Percentiles rank a stretch among this genome's conserved stretches.
These are phyloP conservation scores for Populus hybrid DNA, from an alignment of 441 rosid genomes.

Conservation along the genomic window DNA sequence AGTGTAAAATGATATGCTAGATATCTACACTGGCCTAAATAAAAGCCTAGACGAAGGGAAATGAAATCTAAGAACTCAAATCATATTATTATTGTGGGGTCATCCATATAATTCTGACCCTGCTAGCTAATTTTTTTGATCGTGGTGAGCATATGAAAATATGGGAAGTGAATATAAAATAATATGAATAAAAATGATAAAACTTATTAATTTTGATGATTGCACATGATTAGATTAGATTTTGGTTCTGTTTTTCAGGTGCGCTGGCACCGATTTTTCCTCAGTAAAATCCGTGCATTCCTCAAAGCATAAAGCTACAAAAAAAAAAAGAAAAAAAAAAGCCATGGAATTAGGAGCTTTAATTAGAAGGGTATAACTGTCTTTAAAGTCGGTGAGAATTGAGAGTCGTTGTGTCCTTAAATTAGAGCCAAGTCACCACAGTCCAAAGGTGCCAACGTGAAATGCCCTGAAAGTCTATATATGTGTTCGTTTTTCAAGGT, in stretches of 20 bases:
- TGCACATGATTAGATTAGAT: constrained; percentile 34
- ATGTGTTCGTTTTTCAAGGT: constrained; percentile 14
- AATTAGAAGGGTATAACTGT: constrained; percentile 8
- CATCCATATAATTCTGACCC: neutral
- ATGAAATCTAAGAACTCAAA: neutral
- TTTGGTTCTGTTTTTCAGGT: constrained; percentile 22
- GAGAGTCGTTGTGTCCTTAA: neutral
- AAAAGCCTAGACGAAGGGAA: constrained; percentile 20
- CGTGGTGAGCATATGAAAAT: neutral
- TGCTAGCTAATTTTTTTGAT: neutral
- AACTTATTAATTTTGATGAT: constrained; percentile 19
- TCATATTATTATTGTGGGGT: neutral
- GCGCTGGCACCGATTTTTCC: constrained; percentile 11
- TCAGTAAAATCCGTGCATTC: constrained; percentile 16
- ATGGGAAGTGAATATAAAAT: neutral
- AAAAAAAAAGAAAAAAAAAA: neutral
- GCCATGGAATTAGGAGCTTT: constrained; percentile 12
- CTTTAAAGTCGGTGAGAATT: neutral
- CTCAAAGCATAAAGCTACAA: neutral
- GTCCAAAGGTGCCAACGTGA: constrained; percentile 7
- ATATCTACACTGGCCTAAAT: neutral
- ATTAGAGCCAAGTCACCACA: constrained; percentile 17
- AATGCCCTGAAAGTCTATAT: constrained; percentile 10
- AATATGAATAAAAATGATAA: neutral
- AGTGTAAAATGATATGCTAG: constrained; percentile 5